Percentiles rank a stretch among this genome's conserved stretches.
These are phyloP conservation scores for Phytopythium vexans DNA, from an alignment of 352 stramenopile genomes.

Conservation along the genomic window DNA sequence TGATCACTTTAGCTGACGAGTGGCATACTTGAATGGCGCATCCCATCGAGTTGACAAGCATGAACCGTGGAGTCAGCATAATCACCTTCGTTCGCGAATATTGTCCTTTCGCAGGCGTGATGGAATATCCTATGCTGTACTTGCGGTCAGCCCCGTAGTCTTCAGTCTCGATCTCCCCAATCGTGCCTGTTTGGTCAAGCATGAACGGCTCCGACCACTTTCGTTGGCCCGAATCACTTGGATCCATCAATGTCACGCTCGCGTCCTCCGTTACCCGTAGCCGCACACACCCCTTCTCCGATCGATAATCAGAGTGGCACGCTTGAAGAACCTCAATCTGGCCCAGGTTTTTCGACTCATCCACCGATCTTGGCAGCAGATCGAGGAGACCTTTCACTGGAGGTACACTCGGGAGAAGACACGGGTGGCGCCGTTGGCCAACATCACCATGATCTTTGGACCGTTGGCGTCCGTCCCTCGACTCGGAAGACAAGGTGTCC, in stretches of 20 bases:
- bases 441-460: slow-evolving; percentile 17
- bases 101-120: slow-evolving; percentile 61
- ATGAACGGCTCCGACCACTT: slow-evolving; percentile 76
- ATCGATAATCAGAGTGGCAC: slow-evolving; percentile 72
- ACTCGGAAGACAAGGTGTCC: slow-evolving; percentile 3
- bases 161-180: slow-evolving; percentile 68
- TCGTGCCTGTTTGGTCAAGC: slow-evolving; percentile 72
- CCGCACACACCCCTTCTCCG: slow-evolving; percentile 64
- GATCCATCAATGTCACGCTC: slow-evolving; percentile 19
- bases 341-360: slow-evolving; percentile 50
- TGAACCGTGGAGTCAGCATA: slow-evolving; percentile 81
- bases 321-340: slow-evolving; percentile 80
- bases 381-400: slow-evolving; percentile 81
- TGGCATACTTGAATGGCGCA: slow-evolving; percentile 75
- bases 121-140: slow-evolving; percentile 83
- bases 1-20: slow-evolving; percentile 63
- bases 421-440: slow-evolving; percentile 57
- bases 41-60: slow-evolving; percentile 80
- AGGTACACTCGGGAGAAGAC: slow-evolving; percentile 74
- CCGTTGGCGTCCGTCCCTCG: slow-evolving; percentile 1
- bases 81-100: slow-evolving; percentile 88
- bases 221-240: slow-evolving; percentile 48
- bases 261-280: slow-evolving; percentile 65
- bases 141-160: slow-evolving; percentile 58
- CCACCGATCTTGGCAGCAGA: slow-evolving; percentile 69